Evolutionary conservation across 345 rosid genomes (phyloP).

Genomic region (Kandelia obovata): DNA sequence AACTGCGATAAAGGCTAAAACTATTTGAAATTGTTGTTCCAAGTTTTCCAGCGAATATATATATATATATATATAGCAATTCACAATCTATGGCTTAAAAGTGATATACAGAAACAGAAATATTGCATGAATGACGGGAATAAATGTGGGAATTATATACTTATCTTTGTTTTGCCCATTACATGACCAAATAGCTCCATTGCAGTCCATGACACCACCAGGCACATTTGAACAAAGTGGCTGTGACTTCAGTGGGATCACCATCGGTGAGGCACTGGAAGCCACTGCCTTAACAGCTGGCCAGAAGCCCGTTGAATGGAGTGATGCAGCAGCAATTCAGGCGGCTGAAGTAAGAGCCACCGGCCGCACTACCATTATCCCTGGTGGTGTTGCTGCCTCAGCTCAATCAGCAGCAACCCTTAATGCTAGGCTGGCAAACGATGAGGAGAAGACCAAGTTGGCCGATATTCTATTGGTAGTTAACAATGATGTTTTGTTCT

Average conservation of each 20-base stretch:
- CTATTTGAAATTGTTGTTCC: too few relatives aligned
- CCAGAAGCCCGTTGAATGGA: constrained; percentile 73
- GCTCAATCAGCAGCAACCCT: constrained; percentile 79
- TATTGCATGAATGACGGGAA: not conserved
- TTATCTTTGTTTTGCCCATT: not conserved
- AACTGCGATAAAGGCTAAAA: too few relatives aligned
- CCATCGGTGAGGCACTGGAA: constrained; percentile 74
- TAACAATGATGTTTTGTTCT: not conserved
- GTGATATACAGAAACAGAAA: too few relatives aligned
- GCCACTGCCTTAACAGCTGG: constrained; percentile 69
- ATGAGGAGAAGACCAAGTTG: constrained; percentile 58
- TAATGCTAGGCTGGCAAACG: constrained; percentile 43
- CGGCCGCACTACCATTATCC: constrained; percentile 52
- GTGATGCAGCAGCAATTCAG: constrained; percentile 89
- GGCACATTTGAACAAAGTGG: not conserved
- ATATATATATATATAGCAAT: too few relatives aligned
- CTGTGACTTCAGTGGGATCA: constrained; percentile 35
- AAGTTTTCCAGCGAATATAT: too few relatives aligned
- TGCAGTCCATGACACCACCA: not conserved
- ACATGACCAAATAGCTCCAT: constrained; percentile 5
- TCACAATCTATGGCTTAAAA: too few relatives aligned
- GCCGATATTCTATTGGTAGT: constrained; percentile 60
- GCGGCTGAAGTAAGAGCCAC: constrained; percentile 89
- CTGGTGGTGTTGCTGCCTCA: constrained; percentile 66
- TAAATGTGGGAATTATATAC: not conserved